Conservation (phyloP, 768 basidiomycete genomes). For the Suillus discolor region DNA sequence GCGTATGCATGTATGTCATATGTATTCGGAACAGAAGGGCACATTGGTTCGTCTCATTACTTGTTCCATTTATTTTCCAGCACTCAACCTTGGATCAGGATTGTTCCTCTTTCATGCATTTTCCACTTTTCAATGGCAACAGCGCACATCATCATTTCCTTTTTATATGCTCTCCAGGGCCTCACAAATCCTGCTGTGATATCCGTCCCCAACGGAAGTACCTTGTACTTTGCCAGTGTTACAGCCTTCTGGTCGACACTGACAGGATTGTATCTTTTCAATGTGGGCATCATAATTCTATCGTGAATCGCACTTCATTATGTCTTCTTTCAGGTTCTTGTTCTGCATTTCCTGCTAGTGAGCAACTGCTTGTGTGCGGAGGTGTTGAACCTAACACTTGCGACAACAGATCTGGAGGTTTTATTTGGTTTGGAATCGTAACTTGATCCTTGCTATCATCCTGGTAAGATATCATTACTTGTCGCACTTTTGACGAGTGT, state of each 20-base stretch:
- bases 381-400: neutral
- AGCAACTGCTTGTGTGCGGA: neutral
- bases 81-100: constrained; percentile 1
- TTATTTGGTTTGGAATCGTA: constrained; percentile 6
- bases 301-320: neutral
- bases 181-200: constrained; percentile 1
- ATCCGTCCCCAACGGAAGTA: neutral
- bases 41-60: constrained; percentile 6
- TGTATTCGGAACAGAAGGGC: neutral
- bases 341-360: constrained; percentile 9
- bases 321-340: neutral
- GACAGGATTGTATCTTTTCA: neutral
- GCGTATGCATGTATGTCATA: constrained; percentile 4
- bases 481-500: neutral
- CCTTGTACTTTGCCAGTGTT: neutral
- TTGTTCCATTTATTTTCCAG: neutral
- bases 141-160: neutral
- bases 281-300: constrained; percentile 1
- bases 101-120: constrained; percentile 1
- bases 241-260: neutral
- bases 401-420: constrained; percentile 10
- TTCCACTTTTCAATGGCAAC: neutral
- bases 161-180: neutral
- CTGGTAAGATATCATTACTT: neutral
- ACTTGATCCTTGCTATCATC: neutral